Evolutionary conservation across 495 filamentous ascomycete genomes (phyloP), one percentile per base, ranked within the genome.

Genomic region (Hyaloscypha finlandica): DNA sequence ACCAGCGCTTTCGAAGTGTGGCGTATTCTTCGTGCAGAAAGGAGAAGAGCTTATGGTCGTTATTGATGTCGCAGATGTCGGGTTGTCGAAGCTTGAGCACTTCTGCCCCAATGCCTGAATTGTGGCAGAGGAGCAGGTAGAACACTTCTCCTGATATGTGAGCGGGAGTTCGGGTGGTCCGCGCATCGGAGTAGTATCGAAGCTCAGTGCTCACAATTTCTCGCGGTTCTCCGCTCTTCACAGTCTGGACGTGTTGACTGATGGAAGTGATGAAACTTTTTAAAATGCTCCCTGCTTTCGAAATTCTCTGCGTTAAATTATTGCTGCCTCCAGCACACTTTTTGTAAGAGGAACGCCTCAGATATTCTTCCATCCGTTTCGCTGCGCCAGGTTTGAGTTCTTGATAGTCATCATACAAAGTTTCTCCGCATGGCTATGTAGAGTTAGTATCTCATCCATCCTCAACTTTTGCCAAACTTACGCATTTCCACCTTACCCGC

Each of bases 401-500:
- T 32, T 9, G 14, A 22, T 60, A 60, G 31, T 60, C 57, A 20
- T 60, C 57, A 37, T 60, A 60, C 33, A 60, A 20, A 60, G 8
- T 9, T 37, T 60, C 57, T 31, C 57, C 57, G 33, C 57, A 60
- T 1, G 57, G 29, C 57, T 60, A 20, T 39, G 16, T 35, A 5
- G 12, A 5, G 33, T 60, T 60, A 60, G 57, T 22, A 6, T 60
- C 11, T 6, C 20, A 20, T 37, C 39, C 4, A 39, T 60, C 6
- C 19, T 39, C 8, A 22, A 4, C 9, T 12, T 14, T 37, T 31
- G 56, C 16, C 31, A 60, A 30, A 37, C 57, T 39, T 60, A 60
- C 57, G 39, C 57, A 60, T 60, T 60, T 35, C 57, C 57, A 60
- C n/a, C 57, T 60, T 60, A 60, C 57, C 19, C 57, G 35, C 20